These are phyloP conservation scores for Podospora australis DNA, from an alignment of 495 filamentous ascomycete species.

Conservation along the genomic window DNA sequence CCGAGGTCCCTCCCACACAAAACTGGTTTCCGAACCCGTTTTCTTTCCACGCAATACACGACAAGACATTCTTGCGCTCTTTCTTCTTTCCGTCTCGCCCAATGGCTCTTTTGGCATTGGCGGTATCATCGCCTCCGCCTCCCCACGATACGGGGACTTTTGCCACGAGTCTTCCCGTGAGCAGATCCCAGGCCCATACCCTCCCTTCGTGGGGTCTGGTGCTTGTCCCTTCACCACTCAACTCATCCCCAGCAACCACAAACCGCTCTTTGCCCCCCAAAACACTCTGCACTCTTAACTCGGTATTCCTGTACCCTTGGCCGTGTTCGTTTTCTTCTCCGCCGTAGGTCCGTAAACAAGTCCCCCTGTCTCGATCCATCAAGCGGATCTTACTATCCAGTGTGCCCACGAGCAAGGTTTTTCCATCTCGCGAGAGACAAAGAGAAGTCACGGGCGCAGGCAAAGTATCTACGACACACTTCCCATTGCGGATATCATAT, in stretches of 20 bases:
- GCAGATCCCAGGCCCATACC: slow-evolving; percentile 85
- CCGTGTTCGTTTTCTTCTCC: slow-evolving; percentile 28
- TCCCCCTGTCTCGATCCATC: slow-evolving; percentile 72
- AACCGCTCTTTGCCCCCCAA: slow-evolving; percentile 68
- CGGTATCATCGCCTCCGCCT: slow-evolving; percentile 53
- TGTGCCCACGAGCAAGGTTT: slow-evolving; percentile 65
- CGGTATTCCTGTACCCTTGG: slow-evolving; percentile 57
- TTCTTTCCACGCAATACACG: slow-evolving; percentile 67
- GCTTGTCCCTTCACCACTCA: slow-evolving; percentile 26
- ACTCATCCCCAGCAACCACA: slow-evolving; percentile 79
- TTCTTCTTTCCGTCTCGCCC: slow-evolving; percentile 48
- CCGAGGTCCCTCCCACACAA: slow-evolving; percentile 49
- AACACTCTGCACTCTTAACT: slow-evolving; percentile 63
- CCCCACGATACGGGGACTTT: slow-evolving; percentile 54
- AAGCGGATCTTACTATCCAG: slow-evolving; percentile 73
- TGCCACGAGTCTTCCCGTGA: slow-evolving; percentile 63
- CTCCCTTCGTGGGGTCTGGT: slow-evolving; percentile 40
- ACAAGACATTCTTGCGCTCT: slow-evolving; percentile 46
- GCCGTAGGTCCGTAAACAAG: slow-evolving; percentile 65
- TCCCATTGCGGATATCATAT: slow-evolving; percentile 86
- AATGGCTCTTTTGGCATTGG: slow-evolving; percentile 37
- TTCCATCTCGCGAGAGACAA: slow-evolving; percentile 60
- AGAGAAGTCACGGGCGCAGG: slow-evolving; percentile 63
- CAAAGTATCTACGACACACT: slow-evolving; percentile 65
- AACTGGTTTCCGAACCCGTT: slow-evolving; percentile 54